A percentile compares a stretch with the other conserved stretches of the same genome.
These are phyloP conservation scores for Picochlorum sp. DNA, from an alignment of 139 green algal genomes.

Conservation along the genomic window DNA sequence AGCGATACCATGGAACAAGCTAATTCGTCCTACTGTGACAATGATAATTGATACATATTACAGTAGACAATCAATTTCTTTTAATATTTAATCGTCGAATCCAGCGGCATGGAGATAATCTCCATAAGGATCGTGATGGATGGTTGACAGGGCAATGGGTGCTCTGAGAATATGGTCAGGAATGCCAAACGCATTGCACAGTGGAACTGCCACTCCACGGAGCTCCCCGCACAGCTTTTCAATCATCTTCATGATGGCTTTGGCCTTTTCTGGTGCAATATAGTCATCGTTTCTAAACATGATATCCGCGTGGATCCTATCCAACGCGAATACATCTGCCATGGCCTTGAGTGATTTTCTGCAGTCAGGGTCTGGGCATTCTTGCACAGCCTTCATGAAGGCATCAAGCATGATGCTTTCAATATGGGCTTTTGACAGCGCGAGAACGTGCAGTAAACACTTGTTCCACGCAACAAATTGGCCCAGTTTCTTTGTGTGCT, in stretches of 20 bases:
- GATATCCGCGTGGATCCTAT: constrained; percentile 61
- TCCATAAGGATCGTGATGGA: constrained; percentile 24
- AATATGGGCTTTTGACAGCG: constrained; percentile 27
- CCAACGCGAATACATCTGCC: constrained; percentile 70
- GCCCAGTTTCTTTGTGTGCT: constrained; percentile 45
- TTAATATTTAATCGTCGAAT: neutral
- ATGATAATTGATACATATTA: no score
- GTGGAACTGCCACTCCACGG: constrained; percentile 44
- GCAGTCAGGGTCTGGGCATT: constrained; percentile 62
- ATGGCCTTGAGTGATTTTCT: constrained; percentile 50
- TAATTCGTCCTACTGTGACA: no score
- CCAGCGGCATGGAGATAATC: constrained; percentile 23
- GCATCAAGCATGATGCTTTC: constrained; percentile 40
- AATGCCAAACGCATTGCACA: constrained; percentile 68
- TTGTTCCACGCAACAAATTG: constrained; percentile 75
- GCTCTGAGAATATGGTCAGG: constrained; percentile 76
- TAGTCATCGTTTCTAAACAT: constrained; percentile 73
- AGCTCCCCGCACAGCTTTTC: constrained; percentile 55
- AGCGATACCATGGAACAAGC: no score
- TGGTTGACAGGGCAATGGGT: constrained; percentile 53
- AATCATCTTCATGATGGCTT: constrained; percentile 69
- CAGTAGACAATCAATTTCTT: no score
- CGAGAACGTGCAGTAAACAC: constrained; percentile 68
- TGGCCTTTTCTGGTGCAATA: constrained; percentile 73
- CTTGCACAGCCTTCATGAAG: constrained; percentile 44